phyloP scores from a whole-genome alignment of 176 grass and related monocot species.

The Phragmites australis region DNA sequence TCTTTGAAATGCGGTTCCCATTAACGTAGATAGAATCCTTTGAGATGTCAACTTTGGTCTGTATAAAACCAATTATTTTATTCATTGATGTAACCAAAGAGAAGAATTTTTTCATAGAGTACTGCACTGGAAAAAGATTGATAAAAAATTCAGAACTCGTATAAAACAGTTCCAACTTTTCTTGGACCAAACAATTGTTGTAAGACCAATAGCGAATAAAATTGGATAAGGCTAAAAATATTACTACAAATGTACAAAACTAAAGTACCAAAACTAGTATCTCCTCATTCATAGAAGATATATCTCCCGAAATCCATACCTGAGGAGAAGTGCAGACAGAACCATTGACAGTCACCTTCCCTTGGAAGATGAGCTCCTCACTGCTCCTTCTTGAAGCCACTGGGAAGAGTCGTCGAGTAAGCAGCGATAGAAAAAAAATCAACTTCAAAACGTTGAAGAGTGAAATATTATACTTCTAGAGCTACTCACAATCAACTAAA shows the following conservation, averaged over 20 bases:
- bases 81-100: not conserved
- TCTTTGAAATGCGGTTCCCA: constrained; percentile 84
- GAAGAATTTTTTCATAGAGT: not conserved
- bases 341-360: constrained; percentile 96
- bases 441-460: not conserved
- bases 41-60: constrained; percentile 75
- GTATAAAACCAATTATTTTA: constrained; percentile 36
- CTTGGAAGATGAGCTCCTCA: constrained; percentile 95
- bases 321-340: constrained; percentile 81
- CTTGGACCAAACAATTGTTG: not conserved
- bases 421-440: not conserved
- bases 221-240: not conserved
- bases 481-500: not conserved
- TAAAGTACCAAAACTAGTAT: not conserved
- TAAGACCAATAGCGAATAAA: not conserved
- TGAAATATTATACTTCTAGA: not conserved
- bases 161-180: not conserved
- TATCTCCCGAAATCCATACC: constrained; percentile 43
- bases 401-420: constrained; percentile 34
- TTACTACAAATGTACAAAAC: not conserved
- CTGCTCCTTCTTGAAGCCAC: constrained; percentile 88
- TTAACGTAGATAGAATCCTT: constrained; percentile 98
- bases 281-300: not conserved
- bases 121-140: not conserved
- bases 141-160: not conserved